phyloP scores from a whole-genome alignment of 768 basidiomycete genomes.

The Coprinopsis marcescibilis region DNA sequence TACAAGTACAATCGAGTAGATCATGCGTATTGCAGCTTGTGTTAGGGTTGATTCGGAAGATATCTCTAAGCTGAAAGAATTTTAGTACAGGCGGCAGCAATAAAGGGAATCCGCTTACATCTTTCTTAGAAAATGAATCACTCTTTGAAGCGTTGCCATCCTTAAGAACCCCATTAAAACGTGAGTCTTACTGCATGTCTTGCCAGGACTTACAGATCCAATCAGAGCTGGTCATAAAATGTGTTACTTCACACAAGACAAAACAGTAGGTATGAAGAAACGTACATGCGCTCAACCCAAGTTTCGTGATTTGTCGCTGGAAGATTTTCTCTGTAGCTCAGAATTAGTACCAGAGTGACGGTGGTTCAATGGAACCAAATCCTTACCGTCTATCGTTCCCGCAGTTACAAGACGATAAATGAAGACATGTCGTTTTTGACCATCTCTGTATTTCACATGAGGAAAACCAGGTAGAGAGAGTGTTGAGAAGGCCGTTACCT shows the following conservation, averaged over 20 bases:
- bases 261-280: conserved; percentile 9
- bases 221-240: conserved; percentile 49
- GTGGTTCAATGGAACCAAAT: no score
- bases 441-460: conserved; percentile 63
- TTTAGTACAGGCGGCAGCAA: background rate
- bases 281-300: conserved; percentile 83
- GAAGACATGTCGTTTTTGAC: conserved; percentile 86
- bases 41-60: conserved; percentile 79
- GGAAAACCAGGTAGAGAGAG: conserved; percentile 8
- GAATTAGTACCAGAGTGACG: background rate
- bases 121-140: conserved; percentile 83
- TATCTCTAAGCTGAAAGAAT: conserved; percentile 68
- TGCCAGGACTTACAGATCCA: conserved; percentile 46
- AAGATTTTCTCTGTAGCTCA: conserved; percentile 71
- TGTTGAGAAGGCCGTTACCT: conserved; percentile 41
- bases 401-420: conserved; percentile 85
- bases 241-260: background rate
- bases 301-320: conserved; percentile 91
- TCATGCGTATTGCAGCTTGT: conserved; percentile 92
- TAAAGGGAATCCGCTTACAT: conserved; percentile 43
- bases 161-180: conserved; percentile 20
- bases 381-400: conserved; percentile 85
- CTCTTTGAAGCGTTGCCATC: conserved; percentile 49
- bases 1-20: conserved; percentile 76
- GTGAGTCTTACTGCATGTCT: background rate